Evolutionary conservation across 257 asterid species (phyloP).

Genomic region (Primulina huaijiensis): DNA sequence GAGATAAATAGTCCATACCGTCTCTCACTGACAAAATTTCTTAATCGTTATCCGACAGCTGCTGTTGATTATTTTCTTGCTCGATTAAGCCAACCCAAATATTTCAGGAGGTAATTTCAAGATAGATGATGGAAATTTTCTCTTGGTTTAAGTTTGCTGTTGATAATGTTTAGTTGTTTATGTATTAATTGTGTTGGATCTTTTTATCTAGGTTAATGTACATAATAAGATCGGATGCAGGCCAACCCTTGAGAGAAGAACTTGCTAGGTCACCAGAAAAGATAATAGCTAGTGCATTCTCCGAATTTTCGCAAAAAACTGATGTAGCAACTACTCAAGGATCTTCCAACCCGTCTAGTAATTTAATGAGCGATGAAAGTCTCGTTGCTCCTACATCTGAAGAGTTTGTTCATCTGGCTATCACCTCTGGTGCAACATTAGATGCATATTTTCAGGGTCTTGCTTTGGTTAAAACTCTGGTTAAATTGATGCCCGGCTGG

Average conservation of each 20-base stretch:
- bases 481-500: slow-evolving; percentile 97
- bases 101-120: slow-evolving; percentile 77
- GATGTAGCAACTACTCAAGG: slow-evolving; percentile 58
- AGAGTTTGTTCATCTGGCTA: slow-evolving; percentile 50
- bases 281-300: slow-evolving; percentile 89
- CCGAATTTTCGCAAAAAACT: slow-evolving; percentile 55
- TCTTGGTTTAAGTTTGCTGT: slow-evolving; percentile 20
- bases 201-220: slow-evolving; percentile 80
- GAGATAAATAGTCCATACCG: slow-evolving; percentile 99
- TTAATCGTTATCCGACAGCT: slow-evolving; percentile 83
- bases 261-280: slow-evolving; percentile 96
- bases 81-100: slow-evolving; percentile 76
- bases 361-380: slow-evolving; percentile 53
- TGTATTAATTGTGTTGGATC: slow-evolving; percentile 27
- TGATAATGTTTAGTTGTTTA: slow-evolving; percentile 21
- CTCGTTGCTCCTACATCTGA: slow-evolving; percentile 60
- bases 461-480: slow-evolving; percentile 85
- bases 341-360: slow-evolving; percentile 52
- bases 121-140: slow-evolving; percentile 13
- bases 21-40: slow-evolving; percentile 90
- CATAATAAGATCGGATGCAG: slow-evolving; percentile 93
- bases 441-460: slow-evolving; percentile 99
- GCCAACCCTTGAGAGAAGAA: slow-evolving; percentile 98
- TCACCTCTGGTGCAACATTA: slow-evolving; percentile 48
- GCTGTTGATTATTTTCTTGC: slow-evolving; percentile 96